Conservation (phyloP, 2,329 filamentous ascomycete species). For the Cytospora mali region DNA sequence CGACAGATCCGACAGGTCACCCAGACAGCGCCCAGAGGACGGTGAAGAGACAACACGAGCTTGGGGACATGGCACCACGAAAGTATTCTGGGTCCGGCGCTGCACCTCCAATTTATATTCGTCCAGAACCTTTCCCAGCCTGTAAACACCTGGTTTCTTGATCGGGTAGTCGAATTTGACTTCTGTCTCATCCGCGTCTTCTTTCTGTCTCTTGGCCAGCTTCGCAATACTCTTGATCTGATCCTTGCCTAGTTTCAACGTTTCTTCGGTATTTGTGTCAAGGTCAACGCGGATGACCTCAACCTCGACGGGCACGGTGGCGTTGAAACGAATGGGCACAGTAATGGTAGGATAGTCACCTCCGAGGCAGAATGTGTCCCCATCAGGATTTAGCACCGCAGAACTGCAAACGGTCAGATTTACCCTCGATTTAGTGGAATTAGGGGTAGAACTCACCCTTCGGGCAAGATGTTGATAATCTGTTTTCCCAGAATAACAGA, state of each 20-base stretch:
- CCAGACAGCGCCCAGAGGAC: constrained; percentile 72
- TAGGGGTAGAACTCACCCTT: constrained; percentile 62
- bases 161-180: constrained; percentile 73
- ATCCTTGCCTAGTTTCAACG: constrained; percentile 71
- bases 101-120: constrained; percentile 94
- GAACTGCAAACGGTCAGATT: constrained; percentile 56
- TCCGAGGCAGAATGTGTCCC: constrained; percentile 79
- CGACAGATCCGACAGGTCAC: constrained; percentile 83
- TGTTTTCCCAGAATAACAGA: constrained; percentile 95
- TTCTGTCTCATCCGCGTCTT: constrained; percentile 61
- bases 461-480: constrained; percentile 95
- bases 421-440: neutral
- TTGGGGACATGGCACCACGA: constrained; percentile 83
- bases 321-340: constrained; percentile 90
- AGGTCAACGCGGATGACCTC: constrained; percentile 88
- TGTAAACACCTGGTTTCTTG: constrained; percentile 87
- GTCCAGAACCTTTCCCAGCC: constrained; percentile 82
- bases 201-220: constrained; percentile 65
- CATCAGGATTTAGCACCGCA: constrained; percentile 82
- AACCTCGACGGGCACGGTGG: constrained; percentile 84
- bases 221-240: constrained; percentile 77
- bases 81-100: constrained; percentile 71
- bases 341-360: constrained; percentile 60
- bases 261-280: constrained; percentile 77
- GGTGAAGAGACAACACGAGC: constrained; percentile 70